These are phyloP conservation scores for Kentomonas sorsogonicus DNA, from an alignment of 208 protist species.

Conservation along the genomic window DNA sequence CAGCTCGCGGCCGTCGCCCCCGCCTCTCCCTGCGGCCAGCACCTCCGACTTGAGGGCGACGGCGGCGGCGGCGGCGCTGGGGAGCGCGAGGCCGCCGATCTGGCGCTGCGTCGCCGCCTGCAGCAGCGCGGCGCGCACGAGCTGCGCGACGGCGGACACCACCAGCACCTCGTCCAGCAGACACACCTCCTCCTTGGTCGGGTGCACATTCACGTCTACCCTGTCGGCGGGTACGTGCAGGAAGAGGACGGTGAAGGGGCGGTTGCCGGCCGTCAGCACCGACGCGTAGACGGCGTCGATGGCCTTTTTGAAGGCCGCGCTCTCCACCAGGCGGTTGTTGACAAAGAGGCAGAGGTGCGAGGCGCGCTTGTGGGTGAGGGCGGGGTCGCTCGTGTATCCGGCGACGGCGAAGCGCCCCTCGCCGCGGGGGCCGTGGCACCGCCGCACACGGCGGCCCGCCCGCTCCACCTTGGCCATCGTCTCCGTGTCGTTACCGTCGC, in stretches of 20 bases:
- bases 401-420: conserved; percentile 52
- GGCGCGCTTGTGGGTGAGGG: conserved; percentile 48
- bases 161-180: conserved; percentile 83
- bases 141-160: conserved; percentile 43
- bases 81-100: conserved; percentile 52
- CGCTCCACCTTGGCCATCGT: conserved; percentile 21
- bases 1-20: neutral
- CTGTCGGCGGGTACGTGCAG: conserved; percentile 85
- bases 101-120: conserved; percentile 53
- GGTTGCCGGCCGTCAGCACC: conserved; percentile 82
- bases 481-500: conserved; percentile 14
- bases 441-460: conserved; percentile 15
- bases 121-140: conserved; percentile 47
- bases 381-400: conserved; percentile 76
- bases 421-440: conserved; percentile 25
- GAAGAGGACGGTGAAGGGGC: conserved; percentile 94
- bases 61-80: conserved; percentile 27
- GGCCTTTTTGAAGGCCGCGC: conserved; percentile 68
- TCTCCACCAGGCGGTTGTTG: conserved; percentile 84
- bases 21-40: too few species aligned
- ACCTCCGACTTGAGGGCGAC: conserved; percentile 4
- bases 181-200: conserved; percentile 95
- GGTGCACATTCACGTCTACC: conserved; percentile 99
- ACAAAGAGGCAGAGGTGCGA: conserved; percentile 74
- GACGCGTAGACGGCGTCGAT: conserved; percentile 88